phyloP scores from a whole-genome alignment of 2,329 filamentous ascomycete species.

The Dactylella cylindrospora region DNA sequence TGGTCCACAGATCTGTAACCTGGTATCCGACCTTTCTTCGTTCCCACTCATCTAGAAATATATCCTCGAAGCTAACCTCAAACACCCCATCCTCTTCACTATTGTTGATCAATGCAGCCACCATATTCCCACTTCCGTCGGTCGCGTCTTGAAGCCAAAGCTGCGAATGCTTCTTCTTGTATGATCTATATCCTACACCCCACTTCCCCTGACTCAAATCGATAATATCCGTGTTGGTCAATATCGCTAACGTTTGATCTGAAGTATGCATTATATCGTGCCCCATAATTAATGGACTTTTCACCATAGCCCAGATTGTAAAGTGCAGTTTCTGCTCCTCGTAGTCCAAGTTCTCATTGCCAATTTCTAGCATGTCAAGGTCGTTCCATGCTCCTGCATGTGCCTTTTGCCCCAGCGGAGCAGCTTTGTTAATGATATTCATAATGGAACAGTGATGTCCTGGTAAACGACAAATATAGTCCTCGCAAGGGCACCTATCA shows the following conservation, averaged over 20 bases:
- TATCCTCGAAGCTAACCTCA: conserved; percentile 26
- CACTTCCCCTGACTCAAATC: conserved; percentile 55
- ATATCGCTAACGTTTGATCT: conserved; percentile 52
- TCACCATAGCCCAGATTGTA: conserved; percentile 54
- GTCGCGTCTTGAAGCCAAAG: conserved; percentile 55
- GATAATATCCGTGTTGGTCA: conserved; percentile 53
- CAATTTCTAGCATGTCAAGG: conserved; percentile 55
- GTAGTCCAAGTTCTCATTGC: conserved; percentile 49
- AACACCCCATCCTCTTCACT: conserved; percentile 25
- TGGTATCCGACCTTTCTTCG: conserved; percentile 50
- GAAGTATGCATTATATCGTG: conserved; percentile 52
- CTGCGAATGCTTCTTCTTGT: conserved; percentile 57
- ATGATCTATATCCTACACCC: conserved; percentile 53
- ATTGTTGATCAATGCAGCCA: conserved; percentile 50
- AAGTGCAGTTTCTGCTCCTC: conserved; percentile 52
- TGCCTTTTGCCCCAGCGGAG: conserved; percentile 41
- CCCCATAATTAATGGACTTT: conserved; percentile 55
- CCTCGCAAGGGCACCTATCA: conserved; percentile 35
- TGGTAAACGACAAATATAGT: conserved; percentile 35
- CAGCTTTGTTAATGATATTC: conserved; percentile 44
- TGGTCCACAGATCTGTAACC: conserved; percentile 57
- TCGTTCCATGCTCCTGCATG: conserved; percentile 47
- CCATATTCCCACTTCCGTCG: conserved; percentile 51
- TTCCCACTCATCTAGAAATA: conserved; percentile 40
- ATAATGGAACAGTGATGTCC: conserved; percentile 39